These are phyloP conservation scores for Termitomyces sp. DNA, from an alignment of 1,284 basidiomycete species.

Conservation along the genomic window DNA sequence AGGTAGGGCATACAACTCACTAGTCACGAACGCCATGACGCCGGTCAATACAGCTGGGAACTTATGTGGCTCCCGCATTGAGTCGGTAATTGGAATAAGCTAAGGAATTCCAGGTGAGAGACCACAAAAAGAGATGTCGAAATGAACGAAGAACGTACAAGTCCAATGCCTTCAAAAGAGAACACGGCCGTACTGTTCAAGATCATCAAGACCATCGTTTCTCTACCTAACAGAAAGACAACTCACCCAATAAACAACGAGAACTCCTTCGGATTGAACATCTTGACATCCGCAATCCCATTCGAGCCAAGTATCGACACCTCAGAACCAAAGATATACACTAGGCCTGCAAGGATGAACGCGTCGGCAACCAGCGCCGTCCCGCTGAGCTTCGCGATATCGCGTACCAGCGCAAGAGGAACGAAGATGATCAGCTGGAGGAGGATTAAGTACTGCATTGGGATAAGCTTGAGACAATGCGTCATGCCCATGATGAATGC, in stretches of 20 bases:
- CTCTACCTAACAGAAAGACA: background rate
- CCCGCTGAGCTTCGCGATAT: slow-evolving; percentile 88
- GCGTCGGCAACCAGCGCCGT: slow-evolving; percentile 92
- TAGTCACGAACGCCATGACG: slow-evolving; percentile 82
- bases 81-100: slow-evolving; percentile 95
- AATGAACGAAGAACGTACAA: slow-evolving; percentile 48
- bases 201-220: background rate
- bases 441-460: slow-evolving; percentile 79
- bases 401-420: slow-evolving; percentile 81
- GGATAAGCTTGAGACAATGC: slow-evolving; percentile 67
- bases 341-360: slow-evolving; percentile 88
- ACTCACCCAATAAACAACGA: slow-evolving; percentile 87
- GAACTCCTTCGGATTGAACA: slow-evolving; percentile 90
- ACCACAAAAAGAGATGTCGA: slow-evolving; percentile 2
- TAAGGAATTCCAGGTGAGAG: slow-evolving; percentile 19
- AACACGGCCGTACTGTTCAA: slow-evolving; percentile 86
- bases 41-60: slow-evolving; percentile 87
- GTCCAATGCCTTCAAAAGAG: slow-evolving; percentile 96
- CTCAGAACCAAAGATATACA: slow-evolving; percentile 86
- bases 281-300: slow-evolving; percentile 78
- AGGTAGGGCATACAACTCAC: slow-evolving; percentile 32
- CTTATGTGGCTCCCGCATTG: slow-evolving; percentile 91
- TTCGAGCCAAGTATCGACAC: slow-evolving; percentile 55
- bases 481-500: slow-evolving; percentile 86
- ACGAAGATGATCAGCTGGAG: slow-evolving; percentile 85